Percentiles rank a stretch among this genome's conserved stretches.
phyloP scores from a whole-genome alignment of 1,284 basidiomycete species.

The Quambalaria eucalypti region DNA sequence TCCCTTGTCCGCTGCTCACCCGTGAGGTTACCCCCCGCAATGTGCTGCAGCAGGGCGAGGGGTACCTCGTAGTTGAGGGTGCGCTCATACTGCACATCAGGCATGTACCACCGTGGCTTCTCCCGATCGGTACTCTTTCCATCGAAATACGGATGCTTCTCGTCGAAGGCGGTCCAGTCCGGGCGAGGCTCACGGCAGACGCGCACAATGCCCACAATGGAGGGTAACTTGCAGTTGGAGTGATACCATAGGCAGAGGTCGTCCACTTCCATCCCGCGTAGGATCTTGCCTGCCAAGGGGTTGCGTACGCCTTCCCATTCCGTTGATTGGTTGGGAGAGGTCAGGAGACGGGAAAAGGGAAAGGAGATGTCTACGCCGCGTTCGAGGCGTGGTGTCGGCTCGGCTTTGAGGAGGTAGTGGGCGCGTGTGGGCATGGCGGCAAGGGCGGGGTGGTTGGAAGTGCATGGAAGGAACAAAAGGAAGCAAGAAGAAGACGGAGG shows the following conservation, averaged over 20 bases:
- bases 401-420: conserved; percentile 44
- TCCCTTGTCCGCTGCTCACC: conserved; percentile 58
- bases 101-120: conserved; percentile 80
- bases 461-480: background rate
- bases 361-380: conserved; percentile 38
- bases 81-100: conserved; percentile 61
- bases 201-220: conserved; percentile 44
- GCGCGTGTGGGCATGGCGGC: background rate
- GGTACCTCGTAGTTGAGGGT: conserved; percentile 69
- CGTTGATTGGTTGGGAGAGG: conserved; percentile 51
- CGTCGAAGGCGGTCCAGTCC: conserved; percentile 1
- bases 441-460: too few relatives aligned
- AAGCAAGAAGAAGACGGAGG: background rate
- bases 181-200: background rate
- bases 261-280: conserved; percentile 75
- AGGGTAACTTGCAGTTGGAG: conserved; percentile 81
- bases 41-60: conserved; percentile 65
- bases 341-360: conserved; percentile 25
- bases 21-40: conserved; percentile 57
- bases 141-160: conserved; percentile 79
- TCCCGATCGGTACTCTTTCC: conserved; percentile 67
- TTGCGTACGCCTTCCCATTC: conserved; percentile 87
- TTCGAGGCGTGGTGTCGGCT: conserved; percentile 34
- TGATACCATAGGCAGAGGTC: conserved; percentile 79
- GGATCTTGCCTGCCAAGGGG: conserved; percentile 80